phyloP scores from a whole-genome alignment of 345 rosid species.

The Populus deltoides region DNA sequence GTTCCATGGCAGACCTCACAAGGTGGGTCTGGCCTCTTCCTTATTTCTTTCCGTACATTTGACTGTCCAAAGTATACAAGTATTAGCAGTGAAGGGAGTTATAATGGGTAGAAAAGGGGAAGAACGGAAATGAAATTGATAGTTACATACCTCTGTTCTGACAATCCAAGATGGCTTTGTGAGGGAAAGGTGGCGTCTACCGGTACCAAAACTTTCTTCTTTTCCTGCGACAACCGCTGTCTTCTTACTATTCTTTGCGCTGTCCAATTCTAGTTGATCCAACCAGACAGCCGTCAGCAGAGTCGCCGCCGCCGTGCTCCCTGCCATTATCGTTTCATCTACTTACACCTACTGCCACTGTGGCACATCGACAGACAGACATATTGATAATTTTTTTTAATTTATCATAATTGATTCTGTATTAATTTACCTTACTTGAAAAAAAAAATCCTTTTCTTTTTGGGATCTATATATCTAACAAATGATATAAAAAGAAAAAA shows the following conservation, averaged over 20 bases:
- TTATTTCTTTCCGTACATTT: slow-evolving; percentile 36
- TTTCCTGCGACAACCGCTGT: background rate
- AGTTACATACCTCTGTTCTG: slow-evolving; percentile 55
- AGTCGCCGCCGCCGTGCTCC: slow-evolving; percentile 1
- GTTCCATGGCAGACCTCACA: slow-evolving; percentile 65
- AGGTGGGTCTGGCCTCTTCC: slow-evolving; percentile 52
- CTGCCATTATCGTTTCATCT: no score
- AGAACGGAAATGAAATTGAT: background rate
- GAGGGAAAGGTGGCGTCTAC: slow-evolving; percentile 29
- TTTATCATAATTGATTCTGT: no score
- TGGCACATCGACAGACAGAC: no score
- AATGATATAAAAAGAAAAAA: no score
- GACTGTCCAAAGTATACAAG: slow-evolving; percentile 38
- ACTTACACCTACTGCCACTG: no score
- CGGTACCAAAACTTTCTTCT: background rate
- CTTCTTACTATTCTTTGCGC: background rate
- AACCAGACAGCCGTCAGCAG: slow-evolving; percentile 11
- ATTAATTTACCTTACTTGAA: no score
- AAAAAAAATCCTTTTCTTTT: no score
- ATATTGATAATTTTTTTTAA: no score
- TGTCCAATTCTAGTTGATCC: slow-evolving; percentile 21
- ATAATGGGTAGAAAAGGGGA: background rate
- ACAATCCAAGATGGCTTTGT: slow-evolving; percentile 68
- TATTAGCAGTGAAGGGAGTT: background rate
- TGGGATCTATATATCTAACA: no score